Evolutionary conservation across 192 early-diverging fungal genomes (phyloP).

Genomic region (Coemansia sp.): DNA sequence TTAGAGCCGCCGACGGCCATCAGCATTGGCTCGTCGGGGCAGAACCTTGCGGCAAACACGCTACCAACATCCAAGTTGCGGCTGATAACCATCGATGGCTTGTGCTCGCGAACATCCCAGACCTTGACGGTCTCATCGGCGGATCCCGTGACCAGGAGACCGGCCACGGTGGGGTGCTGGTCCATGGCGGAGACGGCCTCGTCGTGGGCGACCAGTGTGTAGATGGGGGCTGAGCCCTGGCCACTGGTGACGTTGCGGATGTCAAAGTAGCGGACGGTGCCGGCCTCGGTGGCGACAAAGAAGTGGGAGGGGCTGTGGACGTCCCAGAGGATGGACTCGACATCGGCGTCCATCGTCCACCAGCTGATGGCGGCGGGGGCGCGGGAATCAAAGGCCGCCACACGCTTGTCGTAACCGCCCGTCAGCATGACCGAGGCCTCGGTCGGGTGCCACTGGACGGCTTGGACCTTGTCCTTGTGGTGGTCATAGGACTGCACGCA

Average conservation of each 20-base stretch:
- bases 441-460: constrained; percentile 86
- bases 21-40: constrained; percentile 88
- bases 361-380: constrained; percentile 66
- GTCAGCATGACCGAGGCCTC: constrained; percentile 85
- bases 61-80: constrained; percentile 80
- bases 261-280: constrained; percentile 89
- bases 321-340: constrained; percentile 92
- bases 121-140: constrained; percentile 90
- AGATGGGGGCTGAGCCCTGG: constrained; percentile 59
- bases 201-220: constrained; percentile 92
- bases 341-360: constrained; percentile 79
- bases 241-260: constrained; percentile 53
- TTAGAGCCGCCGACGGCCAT: constrained; percentile 84
- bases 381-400: constrained; percentile 89
- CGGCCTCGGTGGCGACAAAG: constrained; percentile 87
- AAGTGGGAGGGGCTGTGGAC: constrained; percentile 75
- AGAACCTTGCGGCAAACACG: constrained; percentile 85
- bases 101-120: constrained; percentile 77
- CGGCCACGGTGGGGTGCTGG: constrained; percentile 72
- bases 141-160: constrained; percentile 88
- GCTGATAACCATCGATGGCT: constrained; percentile 81
- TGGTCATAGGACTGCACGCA: constrained; percentile 79
- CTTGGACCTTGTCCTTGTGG: constrained; percentile 89
- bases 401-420: constrained; percentile 89
- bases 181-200: constrained; percentile 85